Evolutionary conservation across 2,329 filamentous ascomycete genomes (phyloP).

Genomic region (Gnomoniopsis sp.): DNA sequence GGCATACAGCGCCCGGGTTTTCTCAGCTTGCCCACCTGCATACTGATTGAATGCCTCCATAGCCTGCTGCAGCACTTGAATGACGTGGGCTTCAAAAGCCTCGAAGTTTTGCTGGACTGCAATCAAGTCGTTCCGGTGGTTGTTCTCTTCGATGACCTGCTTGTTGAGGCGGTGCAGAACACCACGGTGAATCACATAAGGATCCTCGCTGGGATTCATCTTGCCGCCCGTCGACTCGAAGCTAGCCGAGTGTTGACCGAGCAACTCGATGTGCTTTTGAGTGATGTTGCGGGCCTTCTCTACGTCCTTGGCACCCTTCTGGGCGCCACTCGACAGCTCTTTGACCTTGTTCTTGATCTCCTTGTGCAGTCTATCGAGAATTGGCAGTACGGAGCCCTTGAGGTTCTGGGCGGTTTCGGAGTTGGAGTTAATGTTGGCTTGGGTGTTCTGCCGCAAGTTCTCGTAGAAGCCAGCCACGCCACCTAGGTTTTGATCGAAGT

Average conservation of each 20-base stretch:
- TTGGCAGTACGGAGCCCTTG: slow-evolving; percentile 79
- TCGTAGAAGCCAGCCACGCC: slow-evolving; percentile 90
- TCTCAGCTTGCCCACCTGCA: slow-evolving; percentile 76
- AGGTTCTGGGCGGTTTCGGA: slow-evolving; percentile 88
- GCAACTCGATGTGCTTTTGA: slow-evolving; percentile 93
- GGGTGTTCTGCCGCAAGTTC: slow-evolving; percentile 88
- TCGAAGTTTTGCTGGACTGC: slow-evolving; percentile 88
- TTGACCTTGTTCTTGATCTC: slow-evolving; percentile 97
- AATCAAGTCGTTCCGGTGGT: slow-evolving; percentile 87
- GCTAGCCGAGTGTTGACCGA: slow-evolving; percentile 78
- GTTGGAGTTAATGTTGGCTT: slow-evolving; percentile 85
- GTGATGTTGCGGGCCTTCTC: slow-evolving; percentile 82
- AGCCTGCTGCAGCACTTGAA: slow-evolving; percentile 77
- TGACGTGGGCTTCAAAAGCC: slow-evolving; percentile 80
- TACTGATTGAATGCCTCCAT: slow-evolving; percentile 82
- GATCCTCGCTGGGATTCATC: slow-evolving; percentile 72
- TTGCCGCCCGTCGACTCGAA: slow-evolving; percentile 75
- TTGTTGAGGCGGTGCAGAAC: slow-evolving; percentile 81
- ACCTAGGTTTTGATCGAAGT: slow-evolving; percentile 88
- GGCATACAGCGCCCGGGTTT: slow-evolving; percentile 73
- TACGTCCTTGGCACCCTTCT: slow-evolving; percentile 84
- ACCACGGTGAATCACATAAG: slow-evolving; percentile 80
- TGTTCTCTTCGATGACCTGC: slow-evolving; percentile 94
- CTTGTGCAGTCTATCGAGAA: slow-evolving; percentile 85
- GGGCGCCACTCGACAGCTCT: slow-evolving; percentile 76